Base-by-base conservation (phyloP, 176 grass and related monocot species). In the Paspalum notatum region DNA sequence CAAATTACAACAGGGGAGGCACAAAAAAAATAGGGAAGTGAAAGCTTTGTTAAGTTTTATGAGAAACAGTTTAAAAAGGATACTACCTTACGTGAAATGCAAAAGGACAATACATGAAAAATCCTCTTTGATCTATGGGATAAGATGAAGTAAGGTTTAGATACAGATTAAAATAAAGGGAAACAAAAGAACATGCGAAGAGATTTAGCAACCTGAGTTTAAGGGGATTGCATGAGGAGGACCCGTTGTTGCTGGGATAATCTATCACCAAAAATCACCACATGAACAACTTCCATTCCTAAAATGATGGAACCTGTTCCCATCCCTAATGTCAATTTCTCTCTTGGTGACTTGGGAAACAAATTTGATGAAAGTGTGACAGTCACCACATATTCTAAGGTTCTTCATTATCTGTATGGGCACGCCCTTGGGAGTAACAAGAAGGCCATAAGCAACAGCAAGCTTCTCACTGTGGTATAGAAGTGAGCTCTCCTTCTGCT, bases 321-420 rank as follows among this genome's bases (percentile, higher is more conserved):
- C 91, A 68, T 97, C 93, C 80, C 93, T 86, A 76, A 97, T 82
- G 71, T 89, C 87, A 76, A 97, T 88, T 56, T 93, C 76, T 83
- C 93, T 86, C 60, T 91, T 84, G 44, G 91, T 91, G 39, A 89
- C 85, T 48, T 83, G 85, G 39, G 90, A 97, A 67, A 93, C 89
- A 27, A 93, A 90, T 81, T 93, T 97, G 21, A 93, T 65, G 12
- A 89, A 91, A 76, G 87, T 87, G 62, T 97, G 93, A 82, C 93
- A 93, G 82, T 97, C 93, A 57, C 93, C 93, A 40, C 93, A 97
- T 82, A 93, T 93, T 76, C 93, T 86, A 54, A 97, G 89, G 50
- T 97, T 97, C 80, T 97, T 97, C 76, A 97, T 91, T 82, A 97
- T 97, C 76, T 89, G 86, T 79, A 97, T 87, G 25, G 90, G 83